Conservation (phyloP, 23 red algal genomes). For the Chondrus crispus region DNA sequence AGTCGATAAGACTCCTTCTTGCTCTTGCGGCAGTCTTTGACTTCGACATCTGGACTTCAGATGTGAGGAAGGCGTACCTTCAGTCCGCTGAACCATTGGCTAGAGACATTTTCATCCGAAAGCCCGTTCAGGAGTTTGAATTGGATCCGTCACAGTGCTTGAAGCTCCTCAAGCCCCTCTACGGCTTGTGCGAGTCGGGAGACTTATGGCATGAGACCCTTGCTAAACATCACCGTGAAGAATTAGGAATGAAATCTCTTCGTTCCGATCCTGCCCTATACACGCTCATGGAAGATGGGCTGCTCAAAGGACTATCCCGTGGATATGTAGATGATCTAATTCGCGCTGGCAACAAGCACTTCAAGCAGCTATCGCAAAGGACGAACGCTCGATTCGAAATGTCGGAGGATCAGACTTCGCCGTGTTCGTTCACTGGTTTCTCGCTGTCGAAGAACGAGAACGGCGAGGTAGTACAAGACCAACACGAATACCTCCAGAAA, state of each 20-base stretch:
- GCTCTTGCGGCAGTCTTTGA: neutral
- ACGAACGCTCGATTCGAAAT: neutral
- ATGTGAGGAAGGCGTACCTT: slow-evolving; percentile 4
- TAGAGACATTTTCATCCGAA: neutral
- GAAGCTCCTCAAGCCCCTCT: neutral
- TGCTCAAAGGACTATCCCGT: neutral
- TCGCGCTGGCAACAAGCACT: neutral
- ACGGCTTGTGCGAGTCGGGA: neutral
- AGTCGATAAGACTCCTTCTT: neutral
- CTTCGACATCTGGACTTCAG: neutral
- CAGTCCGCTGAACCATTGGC: neutral
- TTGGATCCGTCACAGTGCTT: neutral
- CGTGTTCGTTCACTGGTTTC: slow-evolving; percentile 3
- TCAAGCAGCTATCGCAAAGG: neutral
- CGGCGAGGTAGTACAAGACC: neutral
- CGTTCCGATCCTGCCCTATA: neutral
- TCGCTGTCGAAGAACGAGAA: neutral
- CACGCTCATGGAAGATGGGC: neutral
- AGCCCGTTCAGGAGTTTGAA: neutral
- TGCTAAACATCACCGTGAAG: slow-evolving; percentile 1
- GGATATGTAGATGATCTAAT: slow-evolving; percentile 15
- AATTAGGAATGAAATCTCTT: neutral
- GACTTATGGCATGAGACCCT: slow-evolving; percentile 20
- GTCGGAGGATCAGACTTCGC: neutral
- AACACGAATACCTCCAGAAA: slow-evolving; percentile 19